Evolutionary conservation across 257 asterid species (phyloP).

Genomic region (Plantago ovata): DNA sequence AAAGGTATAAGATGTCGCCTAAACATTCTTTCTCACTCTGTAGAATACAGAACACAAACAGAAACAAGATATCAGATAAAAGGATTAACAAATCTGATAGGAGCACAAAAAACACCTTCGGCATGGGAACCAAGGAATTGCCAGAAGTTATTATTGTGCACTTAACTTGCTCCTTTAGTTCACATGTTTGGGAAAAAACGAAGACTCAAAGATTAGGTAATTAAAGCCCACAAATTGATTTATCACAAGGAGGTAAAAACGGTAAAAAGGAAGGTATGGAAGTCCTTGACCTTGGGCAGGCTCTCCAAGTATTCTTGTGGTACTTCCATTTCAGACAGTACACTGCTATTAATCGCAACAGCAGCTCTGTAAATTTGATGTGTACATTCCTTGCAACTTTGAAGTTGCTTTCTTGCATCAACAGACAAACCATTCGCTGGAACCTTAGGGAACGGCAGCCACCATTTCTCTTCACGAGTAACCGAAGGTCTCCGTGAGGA

Average conservation of each 20-base stretch:
- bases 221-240: not conserved
- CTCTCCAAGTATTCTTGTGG: slow-evolving; percentile 68
- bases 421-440: slow-evolving; percentile 67
- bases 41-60: not conserved
- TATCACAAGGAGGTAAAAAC: not conserved
- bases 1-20: slow-evolving; percentile 68
- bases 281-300: slow-evolving; percentile 68
- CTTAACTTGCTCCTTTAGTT: too few relatives aligned
- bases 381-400: slow-evolving; percentile 77
- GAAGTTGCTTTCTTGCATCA: slow-evolving; percentile 53
- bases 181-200: too few relatives aligned
- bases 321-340: slow-evolving; percentile 75
- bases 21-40: slow-evolving; percentile 88
- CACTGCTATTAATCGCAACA: slow-evolving; percentile 61
- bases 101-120: not conserved
- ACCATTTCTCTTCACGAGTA: slow-evolving; percentile 81
- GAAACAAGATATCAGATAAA: not conserved
- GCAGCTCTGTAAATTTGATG: slow-evolving; percentile 85
- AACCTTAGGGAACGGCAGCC: slow-evolving; percentile 90
- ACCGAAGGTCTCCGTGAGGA: slow-evolving; percentile 50
- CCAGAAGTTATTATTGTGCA: not conserved
- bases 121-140: not conserved
- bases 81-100: not conserved
- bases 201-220: too few relatives aligned
- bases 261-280: slow-evolving; percentile 2